A percentile compares a stretch with the other conserved stretches of the same genome.
Evolutionary conservation across 495 filamentous ascomycete genomes (phyloP).

Genomic region (Cryomyces minteri): DNA sequence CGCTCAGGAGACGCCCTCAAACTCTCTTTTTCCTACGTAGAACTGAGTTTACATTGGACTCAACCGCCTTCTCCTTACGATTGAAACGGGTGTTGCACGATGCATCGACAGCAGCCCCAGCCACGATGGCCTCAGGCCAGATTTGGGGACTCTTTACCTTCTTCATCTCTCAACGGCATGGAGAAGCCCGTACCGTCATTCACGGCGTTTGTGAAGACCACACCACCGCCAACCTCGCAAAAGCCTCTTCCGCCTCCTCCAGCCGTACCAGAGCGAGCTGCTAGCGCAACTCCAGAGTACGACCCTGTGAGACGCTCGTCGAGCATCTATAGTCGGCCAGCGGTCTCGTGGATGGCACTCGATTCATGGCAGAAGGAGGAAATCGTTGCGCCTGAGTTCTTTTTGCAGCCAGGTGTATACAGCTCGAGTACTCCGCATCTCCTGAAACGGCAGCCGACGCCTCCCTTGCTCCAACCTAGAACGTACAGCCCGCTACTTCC

Average conservation of each 20-base stretch:
- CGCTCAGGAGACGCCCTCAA: no score
- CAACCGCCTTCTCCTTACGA: no score
- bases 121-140: no score
- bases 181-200: conserved; percentile 8
- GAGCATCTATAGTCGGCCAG: neutral
- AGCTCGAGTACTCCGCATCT: conserved; percentile 9
- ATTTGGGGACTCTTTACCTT: neutral
- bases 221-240: conserved; percentile 1
- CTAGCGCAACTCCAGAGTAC: neutral
- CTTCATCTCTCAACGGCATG: conserved; percentile 6
- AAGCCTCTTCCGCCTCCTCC: conserved; percentile 7
- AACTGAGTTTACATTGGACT: no score
- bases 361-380: neutral
- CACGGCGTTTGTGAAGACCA: conserved; percentile 6
- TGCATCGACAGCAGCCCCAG: no score
- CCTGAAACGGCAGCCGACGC: neutral
- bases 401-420: neutral
- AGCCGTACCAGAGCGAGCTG: neutral
- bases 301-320: no score
- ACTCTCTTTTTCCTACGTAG: no score
- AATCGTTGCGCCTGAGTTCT: neutral
- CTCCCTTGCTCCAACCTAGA: neutral
- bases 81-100: no score
- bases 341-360: neutral
- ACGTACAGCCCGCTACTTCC: conserved; percentile 5